Evolutionary conservation across 305 asterid species (phyloP).

Genomic region (Coffea humblotiana): DNA sequence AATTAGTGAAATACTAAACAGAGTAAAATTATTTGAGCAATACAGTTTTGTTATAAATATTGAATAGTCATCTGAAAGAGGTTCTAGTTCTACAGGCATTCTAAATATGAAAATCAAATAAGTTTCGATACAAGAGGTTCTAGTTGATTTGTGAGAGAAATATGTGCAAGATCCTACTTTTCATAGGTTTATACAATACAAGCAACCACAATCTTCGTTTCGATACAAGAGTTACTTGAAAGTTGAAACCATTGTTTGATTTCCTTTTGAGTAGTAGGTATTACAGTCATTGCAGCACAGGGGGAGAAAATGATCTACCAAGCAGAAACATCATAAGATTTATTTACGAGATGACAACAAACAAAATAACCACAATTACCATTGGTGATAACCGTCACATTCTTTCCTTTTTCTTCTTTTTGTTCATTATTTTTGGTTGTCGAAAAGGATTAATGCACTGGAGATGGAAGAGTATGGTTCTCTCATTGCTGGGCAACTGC

Average conservation of each 20-base stretch:
- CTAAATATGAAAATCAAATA: no score
- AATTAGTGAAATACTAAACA: no score
- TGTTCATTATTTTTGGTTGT: neutral
- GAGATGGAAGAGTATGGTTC: neutral
- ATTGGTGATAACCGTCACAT: neutral
- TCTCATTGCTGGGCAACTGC: neutral
- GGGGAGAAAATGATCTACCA: neutral
- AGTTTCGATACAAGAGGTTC: no score
- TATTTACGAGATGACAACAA: no score
- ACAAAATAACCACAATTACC: neutral
- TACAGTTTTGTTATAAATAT: no score
- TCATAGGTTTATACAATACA: neutral
- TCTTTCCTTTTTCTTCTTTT: neutral
- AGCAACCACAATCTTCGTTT: neutral
- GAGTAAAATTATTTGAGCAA: no score
- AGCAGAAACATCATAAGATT: no score
- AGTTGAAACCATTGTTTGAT: neutral
- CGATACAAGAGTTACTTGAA: neutral
- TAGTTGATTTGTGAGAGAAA: conserved; percentile 19
- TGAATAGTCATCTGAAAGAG: no score
- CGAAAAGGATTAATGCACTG: neutral
- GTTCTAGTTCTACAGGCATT: no score
- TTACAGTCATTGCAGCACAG: neutral
- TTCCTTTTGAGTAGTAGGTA: neutral
- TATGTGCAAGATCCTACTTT: neutral